Conservation (phyloP, 1,139 yeast genomes). For the Entelexis paramagnoliae region DNA sequence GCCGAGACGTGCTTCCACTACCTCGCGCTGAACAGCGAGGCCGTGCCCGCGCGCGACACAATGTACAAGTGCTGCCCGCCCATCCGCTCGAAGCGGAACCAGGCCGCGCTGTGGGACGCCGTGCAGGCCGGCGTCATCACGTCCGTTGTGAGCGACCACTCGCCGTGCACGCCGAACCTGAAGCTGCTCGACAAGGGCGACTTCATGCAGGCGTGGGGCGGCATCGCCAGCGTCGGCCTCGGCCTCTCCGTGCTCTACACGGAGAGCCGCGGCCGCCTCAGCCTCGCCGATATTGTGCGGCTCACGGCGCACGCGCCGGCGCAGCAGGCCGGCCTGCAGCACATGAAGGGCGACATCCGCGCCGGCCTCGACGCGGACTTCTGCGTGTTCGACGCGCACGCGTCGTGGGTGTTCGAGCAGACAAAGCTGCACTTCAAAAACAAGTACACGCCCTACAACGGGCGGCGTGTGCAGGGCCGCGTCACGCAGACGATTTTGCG, state of each 20-base stretch:
- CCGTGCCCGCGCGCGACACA: constrained; percentile 63
- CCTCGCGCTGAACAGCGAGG: constrained; percentile 64
- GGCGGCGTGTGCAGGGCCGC: constrained; percentile 55
- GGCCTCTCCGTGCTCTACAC: constrained; percentile 76
- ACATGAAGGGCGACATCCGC: constrained; percentile 59
- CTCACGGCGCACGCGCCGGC: constrained; percentile 85
- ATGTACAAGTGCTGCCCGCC: constrained; percentile 94
- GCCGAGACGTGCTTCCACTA: constrained; percentile 96
- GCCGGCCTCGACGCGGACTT: constrained; percentile 83
- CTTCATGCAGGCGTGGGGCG: constrained; percentile 93
- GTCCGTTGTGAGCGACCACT: constrained; percentile 90
- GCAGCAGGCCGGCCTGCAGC: constrained; percentile 65
- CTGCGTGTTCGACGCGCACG: constrained; percentile 61
- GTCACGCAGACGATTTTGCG: constrained; percentile 70
- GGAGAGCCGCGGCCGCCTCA: constrained; percentile 43
- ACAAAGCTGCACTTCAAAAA: constrained; percentile 62
- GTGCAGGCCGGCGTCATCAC: constrained; percentile 53
- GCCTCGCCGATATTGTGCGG: constrained; percentile 51
- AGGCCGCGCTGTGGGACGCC: constrained; percentile 67
- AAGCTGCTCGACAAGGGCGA: constrained; percentile 77
- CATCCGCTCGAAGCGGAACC: constrained; percentile 62
- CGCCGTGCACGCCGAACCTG: constrained; percentile 88
- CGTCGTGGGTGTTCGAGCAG: constrained; percentile 47
- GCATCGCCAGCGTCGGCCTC: constrained; percentile 86
- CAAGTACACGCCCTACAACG: constrained; percentile 78